A percentile compares a stretch with the other conserved stretches of the same genome.
Evolutionary conservation across 1,139 yeast species (phyloP).

Genomic region (Kodamaea derodonti): DNA sequence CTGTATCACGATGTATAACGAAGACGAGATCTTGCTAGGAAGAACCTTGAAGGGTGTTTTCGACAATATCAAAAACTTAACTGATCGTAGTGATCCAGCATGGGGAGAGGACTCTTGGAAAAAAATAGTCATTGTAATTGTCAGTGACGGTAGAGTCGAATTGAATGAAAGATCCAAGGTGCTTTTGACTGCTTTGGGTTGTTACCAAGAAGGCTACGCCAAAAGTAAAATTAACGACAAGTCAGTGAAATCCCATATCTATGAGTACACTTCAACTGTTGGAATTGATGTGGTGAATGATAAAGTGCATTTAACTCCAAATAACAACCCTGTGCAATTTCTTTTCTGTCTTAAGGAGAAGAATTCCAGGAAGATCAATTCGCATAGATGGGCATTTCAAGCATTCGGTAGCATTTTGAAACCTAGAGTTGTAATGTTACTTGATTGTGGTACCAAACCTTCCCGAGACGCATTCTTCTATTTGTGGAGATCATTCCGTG

Average conservation of each 20-base stretch:
- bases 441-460: conserved; percentile 83
- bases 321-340: conserved; percentile 67
- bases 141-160: conserved; percentile 74
- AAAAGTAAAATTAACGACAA: conserved; percentile 70
- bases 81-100: conserved; percentile 52
- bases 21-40: conserved; percentile 68
- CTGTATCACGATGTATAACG: conserved; percentile 78
- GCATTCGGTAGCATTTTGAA: conserved; percentile 69
- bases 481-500: conserved; percentile 72
- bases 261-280: conserved; percentile 76
- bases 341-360: conserved; percentile 75
- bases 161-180: conserved; percentile 63
- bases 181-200: conserved; percentile 68
- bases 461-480: conserved; percentile 68
- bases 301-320: conserved; percentile 51
- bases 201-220: conserved; percentile 80
- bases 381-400: conserved; percentile 84
- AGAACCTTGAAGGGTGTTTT: conserved; percentile 75
- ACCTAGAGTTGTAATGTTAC: conserved; percentile 66
- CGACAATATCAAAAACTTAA: conserved; percentile 63
- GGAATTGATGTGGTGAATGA: conserved; percentile 65
- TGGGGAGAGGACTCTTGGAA: conserved; percentile 88
- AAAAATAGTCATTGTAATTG: conserved; percentile 67
- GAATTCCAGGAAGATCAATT: conserved; percentile 71
- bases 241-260: conserved; percentile 67